These are phyloP conservation scores for Geotrichum macrosporum DNA, from an alignment of 1,139 yeast genomes.

Conservation along the genomic window DNA sequence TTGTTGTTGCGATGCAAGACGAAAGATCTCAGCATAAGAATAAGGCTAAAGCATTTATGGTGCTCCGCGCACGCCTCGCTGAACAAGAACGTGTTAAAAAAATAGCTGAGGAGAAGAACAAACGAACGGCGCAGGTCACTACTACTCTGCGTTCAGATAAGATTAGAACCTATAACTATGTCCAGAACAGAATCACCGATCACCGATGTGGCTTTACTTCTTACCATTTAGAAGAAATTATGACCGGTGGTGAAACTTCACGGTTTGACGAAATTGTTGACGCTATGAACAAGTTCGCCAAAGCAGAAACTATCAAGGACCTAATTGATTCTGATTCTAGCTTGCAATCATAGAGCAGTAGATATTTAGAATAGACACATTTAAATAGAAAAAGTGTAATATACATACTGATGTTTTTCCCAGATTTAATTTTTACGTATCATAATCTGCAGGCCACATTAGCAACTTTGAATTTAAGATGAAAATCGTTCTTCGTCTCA, in stretches of 20 bases:
- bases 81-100: constrained; percentile 68
- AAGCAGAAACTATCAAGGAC: constrained; percentile 44
- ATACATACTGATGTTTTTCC: no score
- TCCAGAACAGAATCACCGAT: constrained; percentile 90
- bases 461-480: no score
- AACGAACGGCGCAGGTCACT: constrained; percentile 78
- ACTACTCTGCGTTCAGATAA: constrained; percentile 90
- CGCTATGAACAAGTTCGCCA: constrained; percentile 47
- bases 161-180: constrained; percentile 86
- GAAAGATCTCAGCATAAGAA: constrained; percentile 93
- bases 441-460: no score
- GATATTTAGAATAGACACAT: no score
- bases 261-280: constrained; percentile 61
- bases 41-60: constrained; percentile 88
- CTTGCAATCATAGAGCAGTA: no score
- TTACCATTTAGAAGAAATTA: constrained; percentile 75
- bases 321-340: constrained; percentile 27
- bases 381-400: no score
- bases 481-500: no score
- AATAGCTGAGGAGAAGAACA: constrained; percentile 58
- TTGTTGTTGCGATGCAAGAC: constrained; percentile 86
- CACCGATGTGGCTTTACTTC: constrained; percentile 80
- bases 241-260: constrained; percentile 52
- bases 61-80: constrained; percentile 77
- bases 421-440: no score